phyloP scores from a whole-genome alignment of 2,329 filamentous ascomycete genomes.

The Scedosporium apiospermum region DNA sequence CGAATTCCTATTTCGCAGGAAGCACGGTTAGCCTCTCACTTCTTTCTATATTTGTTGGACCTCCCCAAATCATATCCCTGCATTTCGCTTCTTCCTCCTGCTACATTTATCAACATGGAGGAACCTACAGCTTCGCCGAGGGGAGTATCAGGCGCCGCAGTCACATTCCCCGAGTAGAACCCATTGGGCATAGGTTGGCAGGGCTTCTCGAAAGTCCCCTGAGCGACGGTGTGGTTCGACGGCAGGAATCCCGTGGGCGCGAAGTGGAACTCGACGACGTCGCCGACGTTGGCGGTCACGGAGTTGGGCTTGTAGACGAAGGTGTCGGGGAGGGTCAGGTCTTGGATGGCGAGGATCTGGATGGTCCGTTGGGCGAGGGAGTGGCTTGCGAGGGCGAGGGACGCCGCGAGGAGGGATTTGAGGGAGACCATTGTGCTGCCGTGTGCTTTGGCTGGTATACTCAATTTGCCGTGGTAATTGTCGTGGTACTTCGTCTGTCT shows the following conservation, averaged over 20 bases:
- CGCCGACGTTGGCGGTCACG: conserved; percentile 32
- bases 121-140: conserved; percentile 5
- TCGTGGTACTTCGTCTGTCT: no score
- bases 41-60: background rate
- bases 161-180: conserved; percentile 6
- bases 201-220: conserved; percentile 4
- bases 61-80: background rate
- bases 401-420: conserved; percentile 1
- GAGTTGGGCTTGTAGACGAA: conserved; percentile 34
- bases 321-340: conserved; percentile 14
- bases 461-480: background rate
- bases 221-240: conserved; percentile 7
- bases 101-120: background rate
- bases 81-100: background rate
- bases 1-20: conserved; percentile 6
- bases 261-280: conserved; percentile 45
- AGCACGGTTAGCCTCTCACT: background rate
- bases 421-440: background rate
- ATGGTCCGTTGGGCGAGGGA: conserved; percentile 12
- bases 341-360: conserved; percentile 32
- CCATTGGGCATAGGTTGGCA: conserved; percentile 1
- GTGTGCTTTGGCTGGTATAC: background rate
- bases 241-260: conserved; percentile 4
- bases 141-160: background rate
- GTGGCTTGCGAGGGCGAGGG: conserved; percentile 2